Evolutionary conservation across 73 alveolate genomes (phyloP), one percentile per base, ranked within the genome.

Genomic region (Stentor roeselii): DNA sequence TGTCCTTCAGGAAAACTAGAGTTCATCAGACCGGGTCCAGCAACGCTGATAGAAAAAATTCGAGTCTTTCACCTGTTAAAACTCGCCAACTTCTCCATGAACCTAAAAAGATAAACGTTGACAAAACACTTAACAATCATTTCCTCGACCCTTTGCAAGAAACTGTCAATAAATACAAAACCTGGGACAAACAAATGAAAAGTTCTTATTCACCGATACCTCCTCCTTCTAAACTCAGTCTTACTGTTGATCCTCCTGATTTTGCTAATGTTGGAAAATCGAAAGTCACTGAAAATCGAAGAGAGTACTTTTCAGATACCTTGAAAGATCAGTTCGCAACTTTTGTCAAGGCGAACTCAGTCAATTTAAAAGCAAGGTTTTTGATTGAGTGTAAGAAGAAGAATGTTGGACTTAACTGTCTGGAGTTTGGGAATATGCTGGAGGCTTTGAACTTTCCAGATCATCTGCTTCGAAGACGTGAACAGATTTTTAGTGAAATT

Each of bases 381-480:
- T 36, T 88, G 14, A 82, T 76, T 40, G 67, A 76, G 31, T 91
- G 86, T 88, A 89, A 84, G 4, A 42, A 77, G 3, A 32, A 88
- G 67, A 82, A 58, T 0, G 86, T 87, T 36, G 39, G 21, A 37
- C 14, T 76, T 0, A 37, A 34, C 37, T 67, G 21, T 67, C 41
- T 27, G 2, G n/a, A 67, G 1, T 67, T 67, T 67, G 41, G 27
- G 27, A 67, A 67, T 27, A 34, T 67, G 15, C 34, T 67, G 41
- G 37, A 67, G 11, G 37, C 21, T 2, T 27, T 67, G 37, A 32
- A 67, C 34, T n/a, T 34, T 11, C 80, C 80, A 32, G 21, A 32
- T 67, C 42, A 34, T 27, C 27, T 21, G 34, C 34, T 32, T 14
- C 21, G 37, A 67, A 67, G 27, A n/a, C 34, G 21, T 15, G 50